Evolutionary conservation across 495 filamentous ascomycete species (phyloP).

Genomic region (Penicillium roqueforti): DNA sequence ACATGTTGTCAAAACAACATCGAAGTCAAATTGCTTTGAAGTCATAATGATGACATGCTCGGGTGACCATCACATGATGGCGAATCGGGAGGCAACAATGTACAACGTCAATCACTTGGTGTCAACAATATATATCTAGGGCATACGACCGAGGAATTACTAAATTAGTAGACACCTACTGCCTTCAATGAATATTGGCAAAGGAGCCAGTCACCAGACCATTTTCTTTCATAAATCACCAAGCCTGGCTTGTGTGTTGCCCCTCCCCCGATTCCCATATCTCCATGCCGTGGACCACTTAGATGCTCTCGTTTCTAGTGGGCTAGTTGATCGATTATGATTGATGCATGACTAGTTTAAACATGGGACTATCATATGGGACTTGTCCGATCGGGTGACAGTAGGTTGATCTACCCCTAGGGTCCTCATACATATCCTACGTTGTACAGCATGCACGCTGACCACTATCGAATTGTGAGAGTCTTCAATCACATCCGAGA

Average conservation of each 20-base stretch:
- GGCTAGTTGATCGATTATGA: neutral
- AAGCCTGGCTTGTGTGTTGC: too few species aligned
- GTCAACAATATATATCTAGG: neutral
- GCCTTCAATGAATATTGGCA: neutral
- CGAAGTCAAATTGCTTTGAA: neutral
- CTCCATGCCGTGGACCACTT: neutral
- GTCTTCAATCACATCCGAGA: neutral
- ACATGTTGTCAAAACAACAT: too few species aligned
- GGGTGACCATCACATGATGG: neutral
- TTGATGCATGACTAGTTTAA: neutral
- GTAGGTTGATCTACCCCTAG: neutral
- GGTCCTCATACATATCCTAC: neutral
- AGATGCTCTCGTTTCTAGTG: neutral
- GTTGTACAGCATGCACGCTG: neutral
- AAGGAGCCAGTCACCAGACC: neutral
- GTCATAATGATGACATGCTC: slow-evolving; percentile 1
- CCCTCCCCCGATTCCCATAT: too few species aligned
- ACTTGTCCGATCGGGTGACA: neutral
- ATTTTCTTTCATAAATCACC: neutral
- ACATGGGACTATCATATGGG: neutral
- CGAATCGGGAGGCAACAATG: neutral
- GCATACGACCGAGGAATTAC: neutral
- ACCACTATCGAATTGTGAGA: neutral
- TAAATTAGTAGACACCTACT: neutral
- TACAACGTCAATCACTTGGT: neutral